A percentile compares a stretch with the other conserved stretches of the same genome.
Evolutionary conservation across 352 stramenopile genomes (phyloP).

Genomic region (Phytophthora podocarpi): DNA sequence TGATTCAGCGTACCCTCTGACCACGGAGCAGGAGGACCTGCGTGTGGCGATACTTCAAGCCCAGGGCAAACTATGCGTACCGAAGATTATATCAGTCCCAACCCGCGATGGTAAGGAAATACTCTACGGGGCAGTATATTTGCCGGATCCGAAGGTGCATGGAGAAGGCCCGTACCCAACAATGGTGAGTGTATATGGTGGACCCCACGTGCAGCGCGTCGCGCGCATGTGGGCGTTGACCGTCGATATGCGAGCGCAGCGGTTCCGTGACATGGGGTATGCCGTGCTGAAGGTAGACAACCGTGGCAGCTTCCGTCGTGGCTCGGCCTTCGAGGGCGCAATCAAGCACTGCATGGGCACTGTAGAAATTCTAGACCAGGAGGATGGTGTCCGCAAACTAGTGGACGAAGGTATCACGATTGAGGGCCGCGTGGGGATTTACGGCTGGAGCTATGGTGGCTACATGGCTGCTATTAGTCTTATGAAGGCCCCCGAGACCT

Average conservation of each 20-base stretch:
- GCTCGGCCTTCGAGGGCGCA: conserved; percentile 92
- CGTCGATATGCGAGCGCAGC: conserved; percentile 94
- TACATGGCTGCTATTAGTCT: conserved; percentile 98
- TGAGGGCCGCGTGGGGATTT: conserved; percentile 91
- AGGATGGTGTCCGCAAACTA: conserved; percentile 82
- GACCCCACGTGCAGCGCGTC: conserved; percentile 96
- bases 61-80: conserved; percentile 58
- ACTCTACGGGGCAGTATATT: conserved; percentile 94
- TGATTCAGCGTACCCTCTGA: conserved; percentile 57
- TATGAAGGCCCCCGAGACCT: conserved; percentile 95
- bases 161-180: conserved; percentile 94
- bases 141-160: conserved; percentile 84
- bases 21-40: conserved; percentile 56
- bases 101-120: conserved; percentile 85
- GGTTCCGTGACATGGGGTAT: conserved; percentile 93
- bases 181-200: conserved; percentile 96
- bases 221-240: conserved; percentile 91
- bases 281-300: conserved; percentile 97
- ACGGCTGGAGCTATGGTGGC: conserved; percentile 98
- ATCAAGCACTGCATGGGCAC: conserved; percentile 94
- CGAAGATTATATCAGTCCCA: conserved; percentile 77
- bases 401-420: conserved; percentile 89
- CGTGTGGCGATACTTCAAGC: conserved; percentile 57
- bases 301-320: conserved; percentile 92
- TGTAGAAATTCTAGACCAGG: conserved; percentile 89